phyloP scores from a whole-genome alignment of 352 stramenopile species.

The Globisporangium alternatum region DNA sequence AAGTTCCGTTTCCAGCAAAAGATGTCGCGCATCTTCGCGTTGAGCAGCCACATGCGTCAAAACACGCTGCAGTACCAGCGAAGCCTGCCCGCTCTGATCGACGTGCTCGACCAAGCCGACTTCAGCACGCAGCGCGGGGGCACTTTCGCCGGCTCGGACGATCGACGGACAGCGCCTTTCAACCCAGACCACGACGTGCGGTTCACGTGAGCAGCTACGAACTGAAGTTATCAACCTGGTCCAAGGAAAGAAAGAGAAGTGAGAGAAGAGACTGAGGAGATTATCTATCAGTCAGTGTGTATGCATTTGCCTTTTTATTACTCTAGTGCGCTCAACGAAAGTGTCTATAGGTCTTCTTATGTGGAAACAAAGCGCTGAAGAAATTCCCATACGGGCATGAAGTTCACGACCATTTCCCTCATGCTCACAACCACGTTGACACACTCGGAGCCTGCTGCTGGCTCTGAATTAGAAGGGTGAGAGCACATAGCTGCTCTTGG shows the following conservation, averaged over 20 bases:
- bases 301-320: slow-evolving; percentile 14
- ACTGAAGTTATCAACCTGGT: slow-evolving; percentile 1
- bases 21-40: slow-evolving; percentile 86
- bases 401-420: background rate
- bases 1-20: slow-evolving; percentile 91
- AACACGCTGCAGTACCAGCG: slow-evolving; percentile 73
- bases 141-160: slow-evolving; percentile 43
- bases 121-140: slow-evolving; percentile 55
- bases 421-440: too few relatives aligned
- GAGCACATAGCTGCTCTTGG: background rate
- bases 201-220: slow-evolving; percentile 25
- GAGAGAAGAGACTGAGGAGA: background rate
- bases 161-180: slow-evolving; percentile 38
- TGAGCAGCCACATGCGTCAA: slow-evolving; percentile 57
- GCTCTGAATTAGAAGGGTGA: background rate
- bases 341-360: too few relatives aligned
- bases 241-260: background rate
- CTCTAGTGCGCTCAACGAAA: too few relatives aligned
- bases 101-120: slow-evolving; percentile 78
- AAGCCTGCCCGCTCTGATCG: slow-evolving; percentile 72
- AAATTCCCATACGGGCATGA: too few relatives aligned
- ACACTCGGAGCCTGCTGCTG: too few relatives aligned
- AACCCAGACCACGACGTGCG: slow-evolving; percentile 51
- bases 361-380: too few relatives aligned
- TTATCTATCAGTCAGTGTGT: slow-evolving; percentile 6